Evolutionary conservation across 2,329 filamentous ascomycete species (phyloP).

Genomic region (Lasiodiplodia sp.): DNA sequence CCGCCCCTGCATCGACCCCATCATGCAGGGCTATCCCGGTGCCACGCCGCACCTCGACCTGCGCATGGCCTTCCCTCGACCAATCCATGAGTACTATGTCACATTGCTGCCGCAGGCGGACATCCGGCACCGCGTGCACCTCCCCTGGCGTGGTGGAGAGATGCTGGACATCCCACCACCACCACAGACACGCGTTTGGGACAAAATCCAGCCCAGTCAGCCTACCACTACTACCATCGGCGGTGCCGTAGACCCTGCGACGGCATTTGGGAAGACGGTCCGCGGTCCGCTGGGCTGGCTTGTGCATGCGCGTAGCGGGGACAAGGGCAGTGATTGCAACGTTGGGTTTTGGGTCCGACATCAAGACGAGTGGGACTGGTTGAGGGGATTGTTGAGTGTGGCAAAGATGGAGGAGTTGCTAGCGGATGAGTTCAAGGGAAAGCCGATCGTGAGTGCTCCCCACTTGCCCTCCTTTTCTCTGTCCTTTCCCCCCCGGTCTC

Average conservation of each 20-base stretch:
- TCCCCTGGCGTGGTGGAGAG: constrained; percentile 38
- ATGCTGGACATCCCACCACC: constrained; percentile 45
- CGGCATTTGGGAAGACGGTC: constrained; percentile 46
- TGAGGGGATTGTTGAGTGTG: constrained; percentile 40
- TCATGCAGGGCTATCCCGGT: constrained; percentile 55
- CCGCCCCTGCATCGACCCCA: constrained; percentile 50
- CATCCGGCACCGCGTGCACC: constrained; percentile 39
- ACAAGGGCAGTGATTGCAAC: constrained; percentile 47
- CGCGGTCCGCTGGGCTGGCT: constrained; percentile 48
- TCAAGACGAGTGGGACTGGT: constrained; percentile 45
- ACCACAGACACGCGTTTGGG: constrained; percentile 40
- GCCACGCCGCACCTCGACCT: constrained; percentile 51
- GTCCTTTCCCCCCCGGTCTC: too few relatives aligned
- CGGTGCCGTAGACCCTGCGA: constrained; percentile 29
- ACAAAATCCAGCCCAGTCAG: constrained; percentile 46
- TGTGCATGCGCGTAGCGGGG: constrained; percentile 44
- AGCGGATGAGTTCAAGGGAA: constrained; percentile 40
- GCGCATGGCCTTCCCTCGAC: constrained; percentile 49
- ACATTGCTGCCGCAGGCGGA: constrained; percentile 42
- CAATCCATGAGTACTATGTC: constrained; percentile 53
- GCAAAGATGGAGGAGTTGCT: constrained; percentile 40
- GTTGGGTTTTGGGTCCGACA: constrained; percentile 47
- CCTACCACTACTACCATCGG: constrained; percentile 27
- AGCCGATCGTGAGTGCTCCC: constrained; percentile 31
- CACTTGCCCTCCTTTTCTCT: neutral